phyloP scores from a whole-genome alignment of 305 asterid genomes.

The Fraxinus paxiana region DNA sequence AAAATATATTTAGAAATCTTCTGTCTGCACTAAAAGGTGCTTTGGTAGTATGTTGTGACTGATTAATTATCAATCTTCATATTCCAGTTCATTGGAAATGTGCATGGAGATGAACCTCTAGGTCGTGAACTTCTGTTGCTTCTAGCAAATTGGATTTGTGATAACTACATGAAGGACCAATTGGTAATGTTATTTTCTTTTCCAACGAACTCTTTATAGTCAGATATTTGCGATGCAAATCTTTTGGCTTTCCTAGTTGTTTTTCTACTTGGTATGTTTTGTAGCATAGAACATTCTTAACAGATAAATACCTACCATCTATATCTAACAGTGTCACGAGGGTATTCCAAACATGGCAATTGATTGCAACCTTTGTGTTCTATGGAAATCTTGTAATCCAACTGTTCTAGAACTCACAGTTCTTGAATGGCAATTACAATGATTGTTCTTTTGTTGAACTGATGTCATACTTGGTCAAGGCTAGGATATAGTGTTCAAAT shows the following conservation, averaged over 20 bases:
- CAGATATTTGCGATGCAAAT: neutral
- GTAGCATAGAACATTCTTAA: neutral
- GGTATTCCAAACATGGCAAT: neutral
- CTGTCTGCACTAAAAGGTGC: neutral
- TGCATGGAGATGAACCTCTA: slow-evolving; percentile 97
- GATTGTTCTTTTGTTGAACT: neutral
- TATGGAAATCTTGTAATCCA: neutral
- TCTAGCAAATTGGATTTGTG: slow-evolving; percentile 87
- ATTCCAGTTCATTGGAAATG: slow-evolving; percentile 87
- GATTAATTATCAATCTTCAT: slow-evolving; percentile 30
- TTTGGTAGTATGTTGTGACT: slow-evolving; percentile 22
- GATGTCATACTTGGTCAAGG: slow-evolving; percentile 1
- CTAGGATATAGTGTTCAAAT: neutral
- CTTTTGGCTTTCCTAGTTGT: neutral
- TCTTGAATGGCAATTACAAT: neutral
- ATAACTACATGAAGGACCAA: slow-evolving; percentile 73
- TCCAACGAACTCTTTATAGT: neutral
- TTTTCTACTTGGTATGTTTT: neutral
- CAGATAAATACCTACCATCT: neutral
- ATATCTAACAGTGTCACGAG: neutral
- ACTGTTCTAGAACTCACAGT: slow-evolving; percentile 3
- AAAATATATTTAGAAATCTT: neutral
- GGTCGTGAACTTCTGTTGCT: slow-evolving; percentile 89
- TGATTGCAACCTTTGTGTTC: neutral
- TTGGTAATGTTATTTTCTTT: slow-evolving; percentile 50